These are phyloP conservation scores for Posidonia australis DNA, from an alignment of 106 monocot species.

Conservation along the genomic window DNA sequence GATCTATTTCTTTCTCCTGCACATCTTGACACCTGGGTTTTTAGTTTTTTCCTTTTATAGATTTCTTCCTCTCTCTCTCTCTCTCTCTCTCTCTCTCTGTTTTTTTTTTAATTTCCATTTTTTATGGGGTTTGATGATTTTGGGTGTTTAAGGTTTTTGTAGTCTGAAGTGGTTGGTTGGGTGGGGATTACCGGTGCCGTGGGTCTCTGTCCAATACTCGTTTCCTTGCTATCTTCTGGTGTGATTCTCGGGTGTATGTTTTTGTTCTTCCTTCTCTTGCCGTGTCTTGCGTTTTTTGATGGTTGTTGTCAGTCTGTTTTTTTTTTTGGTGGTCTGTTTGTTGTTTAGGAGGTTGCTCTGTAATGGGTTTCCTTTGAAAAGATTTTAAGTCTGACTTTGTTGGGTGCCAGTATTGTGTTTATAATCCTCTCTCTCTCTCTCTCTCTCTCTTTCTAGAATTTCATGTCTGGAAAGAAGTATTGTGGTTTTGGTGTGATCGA, in stretches of 20 bases:
- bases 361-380: neutral
- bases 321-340: neutral
- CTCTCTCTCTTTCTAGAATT: too few species aligned
- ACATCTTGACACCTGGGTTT: neutral
- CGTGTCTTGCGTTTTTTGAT: too few species aligned
- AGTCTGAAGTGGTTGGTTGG: neutral
- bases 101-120: neutral
- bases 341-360: neutral
- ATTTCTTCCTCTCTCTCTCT: neutral
- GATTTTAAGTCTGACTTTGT: too few species aligned
- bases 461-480: too few species aligned
- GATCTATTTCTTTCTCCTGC: neutral
- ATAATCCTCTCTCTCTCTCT: too few species aligned
- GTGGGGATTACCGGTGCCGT: neutral
- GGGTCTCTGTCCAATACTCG: too few species aligned
- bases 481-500: too few species aligned
- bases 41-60: neutral
- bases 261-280: neutral
- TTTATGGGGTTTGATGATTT: constrained; percentile 3
- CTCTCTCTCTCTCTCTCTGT: neutral
- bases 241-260: neutral
- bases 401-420: too few species aligned
- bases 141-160: neutral
- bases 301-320: too few species aligned
- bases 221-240: too few species aligned